Evolutionary conservation across 2,329 filamentous ascomycete species (phyloP).

Genomic region (Aureobasidium sp.): DNA sequence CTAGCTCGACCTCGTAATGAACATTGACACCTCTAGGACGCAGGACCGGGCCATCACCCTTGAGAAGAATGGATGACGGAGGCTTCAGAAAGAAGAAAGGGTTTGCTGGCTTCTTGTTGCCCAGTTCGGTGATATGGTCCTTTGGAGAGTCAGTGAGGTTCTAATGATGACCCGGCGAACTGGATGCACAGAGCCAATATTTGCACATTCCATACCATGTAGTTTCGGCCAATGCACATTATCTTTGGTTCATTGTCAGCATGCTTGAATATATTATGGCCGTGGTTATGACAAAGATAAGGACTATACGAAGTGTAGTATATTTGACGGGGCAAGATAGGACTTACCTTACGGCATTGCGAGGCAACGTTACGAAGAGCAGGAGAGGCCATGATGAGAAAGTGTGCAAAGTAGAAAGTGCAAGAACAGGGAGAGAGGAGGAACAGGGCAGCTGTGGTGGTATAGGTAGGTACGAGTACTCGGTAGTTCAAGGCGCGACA

Average conservation of each 20-base stretch:
- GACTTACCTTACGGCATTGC: conserved; percentile 40
- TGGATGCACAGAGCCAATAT: neutral
- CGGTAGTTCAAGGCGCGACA: neutral
- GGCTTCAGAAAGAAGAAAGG: conserved; percentile 99
- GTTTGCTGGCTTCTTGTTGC: conserved; percentile 63
- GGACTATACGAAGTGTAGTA: neutral
- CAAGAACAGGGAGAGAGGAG: neutral
- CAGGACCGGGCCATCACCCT: conserved; percentile 70
- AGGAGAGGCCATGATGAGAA: conserved; percentile 26
- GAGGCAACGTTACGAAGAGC: conserved; percentile 12
- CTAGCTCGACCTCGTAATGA: conserved; percentile 94
- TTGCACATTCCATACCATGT: conserved; percentile 47
- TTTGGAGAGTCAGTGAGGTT: neutral
- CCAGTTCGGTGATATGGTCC: conserved; percentile 84
- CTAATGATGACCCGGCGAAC: neutral
- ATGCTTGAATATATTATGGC: neutral
- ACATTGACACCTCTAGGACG: conserved; percentile 75
- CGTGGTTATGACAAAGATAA: neutral
- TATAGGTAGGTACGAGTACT: neutral
- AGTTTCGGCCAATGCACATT: conserved; percentile 92
- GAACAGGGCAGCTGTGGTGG: neutral
- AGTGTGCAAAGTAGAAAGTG: neutral
- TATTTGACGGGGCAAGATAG: too few relatives aligned
- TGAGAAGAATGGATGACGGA: conserved; percentile 73
- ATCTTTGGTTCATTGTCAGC: conserved; percentile 45